Percentiles rank a stretch among this genome's conserved stretches.
These are phyloP conservation scores for Penicillium diatomitis DNA, from an alignment of 495 filamentous ascomycete species.

Conservation along the genomic window DNA sequence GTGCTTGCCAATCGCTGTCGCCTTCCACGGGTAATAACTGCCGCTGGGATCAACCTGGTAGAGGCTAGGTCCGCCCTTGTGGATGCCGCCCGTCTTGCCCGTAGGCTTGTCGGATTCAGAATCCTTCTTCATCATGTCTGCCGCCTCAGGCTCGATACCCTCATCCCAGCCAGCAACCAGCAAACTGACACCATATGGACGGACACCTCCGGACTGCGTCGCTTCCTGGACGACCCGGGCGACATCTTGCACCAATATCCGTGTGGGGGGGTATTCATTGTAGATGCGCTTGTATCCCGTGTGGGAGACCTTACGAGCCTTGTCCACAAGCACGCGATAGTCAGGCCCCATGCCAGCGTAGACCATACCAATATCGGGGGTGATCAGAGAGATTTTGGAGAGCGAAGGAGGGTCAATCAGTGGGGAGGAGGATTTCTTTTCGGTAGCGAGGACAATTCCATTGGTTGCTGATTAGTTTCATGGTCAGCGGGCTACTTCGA, in stretches of 20 bases:
- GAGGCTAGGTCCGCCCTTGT: slow-evolving; percentile 92
- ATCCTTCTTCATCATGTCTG: slow-evolving; percentile 32
- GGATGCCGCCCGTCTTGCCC: slow-evolving; percentile 84
- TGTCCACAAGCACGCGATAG: slow-evolving; percentile 95
- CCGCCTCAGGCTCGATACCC: slow-evolving; percentile 73
- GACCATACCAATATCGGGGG: slow-evolving; percentile 99
- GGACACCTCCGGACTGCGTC: slow-evolving; percentile 93
- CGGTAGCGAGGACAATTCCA: slow-evolving; percentile 96
- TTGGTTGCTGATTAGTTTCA: slow-evolving; percentile 65
- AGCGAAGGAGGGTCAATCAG: slow-evolving; percentile 89
- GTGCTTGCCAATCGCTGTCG: slow-evolving; percentile 97
- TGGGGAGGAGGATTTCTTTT: slow-evolving; percentile 97
- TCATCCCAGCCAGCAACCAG: slow-evolving; percentile 98
- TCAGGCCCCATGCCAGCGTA: slow-evolving; percentile 99
- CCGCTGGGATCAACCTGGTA: slow-evolving; percentile 98
- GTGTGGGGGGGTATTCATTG: slow-evolving; percentile 98
- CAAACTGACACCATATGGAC: slow-evolving; percentile 94
- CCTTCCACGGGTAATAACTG: slow-evolving; percentile 98
- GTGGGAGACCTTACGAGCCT: slow-evolving; percentile 97
- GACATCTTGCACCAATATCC: slow-evolving; percentile 98
- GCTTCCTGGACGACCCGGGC: slow-evolving; percentile 98
- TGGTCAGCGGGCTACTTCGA: slow-evolving; percentile 1
- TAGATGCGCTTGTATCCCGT: slow-evolving; percentile 99
- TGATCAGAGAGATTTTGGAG: slow-evolving; percentile 96
- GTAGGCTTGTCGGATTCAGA: slow-evolving; percentile 50